Conservation (phyloP, 1,139 yeast species). For the Lodderomyces metapsilosis region DNA sequence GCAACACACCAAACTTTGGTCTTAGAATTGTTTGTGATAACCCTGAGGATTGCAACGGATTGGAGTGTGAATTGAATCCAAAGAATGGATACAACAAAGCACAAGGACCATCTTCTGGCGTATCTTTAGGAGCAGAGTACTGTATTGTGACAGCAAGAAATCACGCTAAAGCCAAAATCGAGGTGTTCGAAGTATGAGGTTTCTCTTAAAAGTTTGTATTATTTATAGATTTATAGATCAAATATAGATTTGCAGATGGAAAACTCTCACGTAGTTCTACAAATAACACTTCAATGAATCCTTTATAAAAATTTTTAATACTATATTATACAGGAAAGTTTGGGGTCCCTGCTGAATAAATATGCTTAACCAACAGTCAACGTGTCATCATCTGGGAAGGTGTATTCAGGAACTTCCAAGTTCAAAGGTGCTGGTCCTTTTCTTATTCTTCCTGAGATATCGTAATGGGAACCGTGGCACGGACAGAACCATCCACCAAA, state of each 20-base stretch:
- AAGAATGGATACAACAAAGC: constrained; percentile 57
- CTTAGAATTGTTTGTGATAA: constrained; percentile 71
- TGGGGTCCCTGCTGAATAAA: not conserved
- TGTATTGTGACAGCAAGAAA: constrained; percentile 79
- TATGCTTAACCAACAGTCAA: constrained; percentile 64
- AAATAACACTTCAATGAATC: too few species aligned
- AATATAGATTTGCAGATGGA: too few species aligned
- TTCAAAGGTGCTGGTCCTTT: constrained; percentile 99
- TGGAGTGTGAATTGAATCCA: constrained; percentile 79
- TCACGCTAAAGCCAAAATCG: constrained; percentile 65
- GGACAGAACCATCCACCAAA: constrained; percentile 99
- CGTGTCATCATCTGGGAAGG: constrained; percentile 73
- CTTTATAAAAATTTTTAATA: not conserved
- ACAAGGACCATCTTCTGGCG: constrained; percentile 41
- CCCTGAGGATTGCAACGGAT: constrained; percentile 66
- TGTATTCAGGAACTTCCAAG: constrained; percentile 94
- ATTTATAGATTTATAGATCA: constrained; percentile 4
- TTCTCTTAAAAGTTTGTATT: too few species aligned
- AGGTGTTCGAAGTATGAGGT: constrained; percentile 46
- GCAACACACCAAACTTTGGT: constrained; percentile 65
- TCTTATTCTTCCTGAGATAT: constrained; percentile 99
- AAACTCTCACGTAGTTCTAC: too few species aligned
- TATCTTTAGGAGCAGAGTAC: constrained; percentile 66
- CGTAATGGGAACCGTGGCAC: constrained; percentile 99
- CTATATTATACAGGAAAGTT: not conserved